Evolutionary conservation across 805 yeast species (phyloP), one percentile per base, ranked within the genome.

Genomic region (Kodamaea hsintzibuensis): DNA sequence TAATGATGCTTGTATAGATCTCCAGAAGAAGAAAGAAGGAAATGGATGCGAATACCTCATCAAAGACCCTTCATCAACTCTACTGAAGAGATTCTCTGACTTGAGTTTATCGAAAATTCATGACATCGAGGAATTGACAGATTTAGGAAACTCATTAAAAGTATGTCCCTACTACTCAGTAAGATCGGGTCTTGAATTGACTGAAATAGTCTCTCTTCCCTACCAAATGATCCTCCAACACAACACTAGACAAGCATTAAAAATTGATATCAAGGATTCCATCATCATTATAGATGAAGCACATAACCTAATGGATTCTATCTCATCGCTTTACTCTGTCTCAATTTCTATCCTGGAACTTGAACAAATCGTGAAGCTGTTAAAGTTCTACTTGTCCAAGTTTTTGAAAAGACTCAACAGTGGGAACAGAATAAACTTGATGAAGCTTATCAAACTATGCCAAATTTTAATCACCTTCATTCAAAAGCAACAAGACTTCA

Each of bases 261-360:
- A 82, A 1, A 64, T 92, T 5, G 77, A 84, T 42, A 62, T 92
- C 8, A 78, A 79, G 50, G 80, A 83, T 53, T 78, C 92, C 0
- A 79, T 92, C 1, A 83, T 93, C 0, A 81, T 93, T 4, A 85
- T 92, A 25, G 98, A 92, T 67, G 98, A 92, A 65, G 98, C 98
- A 0, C 98, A 92, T 65, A 92, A 92, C 65, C 71, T 92, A 43
- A 65, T 91, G 27, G 97, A 91, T 60, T 84, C 92, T 0, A 82
- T 92, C 2, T 81, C 86, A 1, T 71, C 87, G 1, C 72, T 93
- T 57, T 80, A 87, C 62, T 89, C 97, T 0, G 78, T 84, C 1
- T 68, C 79, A 2, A 72, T 92, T 0, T 72, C 87, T 0, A 60
- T 74, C 1, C 49, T 59, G 0, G 90, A 88, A 33, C 71, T 90